Percentiles rank a stretch among this genome's conserved stretches.
phyloP scores from a whole-genome alignment of 2,329 filamentous ascomycete species.

The Aspergillus ochraceus region DNA sequence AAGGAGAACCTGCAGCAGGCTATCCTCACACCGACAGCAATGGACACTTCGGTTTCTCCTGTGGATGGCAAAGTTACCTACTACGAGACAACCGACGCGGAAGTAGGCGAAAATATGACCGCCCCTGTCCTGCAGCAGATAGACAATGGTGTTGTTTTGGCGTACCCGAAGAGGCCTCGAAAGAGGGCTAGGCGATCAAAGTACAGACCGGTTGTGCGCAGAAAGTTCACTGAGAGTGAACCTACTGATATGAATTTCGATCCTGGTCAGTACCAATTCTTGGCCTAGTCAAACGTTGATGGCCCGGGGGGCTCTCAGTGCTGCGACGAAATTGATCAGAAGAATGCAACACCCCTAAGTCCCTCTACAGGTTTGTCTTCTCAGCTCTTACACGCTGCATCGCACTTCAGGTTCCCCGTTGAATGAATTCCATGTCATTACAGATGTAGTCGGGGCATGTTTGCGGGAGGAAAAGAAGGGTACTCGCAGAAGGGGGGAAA shows the following conservation, averaged over 20 bases:
- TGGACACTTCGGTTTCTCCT: neutral
- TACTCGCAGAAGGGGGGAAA: neutral
- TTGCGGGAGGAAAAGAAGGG: neutral
- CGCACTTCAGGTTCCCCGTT: neutral
- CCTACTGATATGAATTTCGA: neutral
- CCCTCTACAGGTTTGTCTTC: no score
- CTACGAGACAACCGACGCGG: neutral
- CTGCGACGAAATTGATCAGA: neutral
- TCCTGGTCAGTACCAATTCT: neutral
- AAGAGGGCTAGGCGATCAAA: neutral
- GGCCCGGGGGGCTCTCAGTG: neutral
- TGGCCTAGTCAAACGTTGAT: neutral
- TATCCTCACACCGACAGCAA: neutral
- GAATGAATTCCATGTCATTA: neutral
- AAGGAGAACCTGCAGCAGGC: neutral
- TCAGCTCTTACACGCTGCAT: no score
- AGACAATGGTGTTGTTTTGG: neutral
- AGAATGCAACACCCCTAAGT: no score
- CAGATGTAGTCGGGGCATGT: neutral
- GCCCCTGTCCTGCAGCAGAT: neutral
- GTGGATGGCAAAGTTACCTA: neutral
- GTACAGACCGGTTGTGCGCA: neutral
- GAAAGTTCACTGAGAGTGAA: neutral
- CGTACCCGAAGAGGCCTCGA: neutral
- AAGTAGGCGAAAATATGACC: no score